Evolutionary conservation across 2,329 filamentous ascomycete genomes (phyloP), one percentile per base, ranked within the genome.

Genomic region (Ophiostoma sp.): DNA sequence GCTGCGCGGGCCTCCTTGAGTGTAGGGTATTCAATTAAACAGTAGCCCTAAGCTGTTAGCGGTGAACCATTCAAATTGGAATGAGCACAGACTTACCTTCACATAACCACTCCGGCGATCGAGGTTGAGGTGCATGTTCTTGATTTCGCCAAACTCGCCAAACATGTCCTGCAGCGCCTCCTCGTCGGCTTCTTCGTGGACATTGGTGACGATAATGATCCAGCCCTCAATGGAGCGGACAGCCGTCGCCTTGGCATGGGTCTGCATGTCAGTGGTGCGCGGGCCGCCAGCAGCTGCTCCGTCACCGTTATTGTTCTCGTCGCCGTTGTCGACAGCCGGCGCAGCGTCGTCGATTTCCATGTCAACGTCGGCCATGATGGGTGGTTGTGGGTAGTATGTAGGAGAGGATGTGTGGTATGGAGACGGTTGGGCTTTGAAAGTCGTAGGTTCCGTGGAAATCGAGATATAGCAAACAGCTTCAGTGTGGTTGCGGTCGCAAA

Each of bases 201-300:
- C 91, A 79, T 96, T 96, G 70, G 93, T 95, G 77, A 93, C 93
- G 76, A 94, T 90, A 79, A 96, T 86, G 82, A 96, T 96, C 93
- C 93, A 96, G 78, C 93, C 93, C 83, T 96, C 93, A 79, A 96
- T 95, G 72, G 92, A 94, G 78, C 93, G 92, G 74, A 96, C 93
- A 31, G 93, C 93, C 0, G 91, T 93, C 72, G 93, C 93, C 80
- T 92, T 91, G 50, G 87, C 86, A 78, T 89, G 88, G 7, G 93
- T 95, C 79, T 90, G 89, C 86, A 93, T 92, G 79, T 92, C 89
- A 78, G 82, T 82, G 15, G 68, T 71, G 59, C 75, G 73, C 3
- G 76, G 70, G 48, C 70, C 74, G 50, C 33, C 64, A 3, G 42
- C 31, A 1, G 68, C 42, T 3, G 42, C 28, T 12, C 6, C 36